Conservation (phyloP, 2,329 filamentous ascomycete species). For the Clonostachys sp. region DNA sequence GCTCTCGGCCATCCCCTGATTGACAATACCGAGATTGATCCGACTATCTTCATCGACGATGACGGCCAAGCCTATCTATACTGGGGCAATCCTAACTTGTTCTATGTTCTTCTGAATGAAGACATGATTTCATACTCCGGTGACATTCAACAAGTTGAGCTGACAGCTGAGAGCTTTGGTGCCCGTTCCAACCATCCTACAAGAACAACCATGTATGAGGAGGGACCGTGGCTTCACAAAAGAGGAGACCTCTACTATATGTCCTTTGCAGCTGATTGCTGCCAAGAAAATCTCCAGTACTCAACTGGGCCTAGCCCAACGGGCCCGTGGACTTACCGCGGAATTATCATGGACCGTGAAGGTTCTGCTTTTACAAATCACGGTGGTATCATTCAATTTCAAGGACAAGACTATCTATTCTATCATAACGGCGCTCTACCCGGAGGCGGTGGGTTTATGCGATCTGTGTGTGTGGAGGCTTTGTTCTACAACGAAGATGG, state of each 20-base stretch:
- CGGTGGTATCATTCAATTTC: slow-evolving; percentile 18
- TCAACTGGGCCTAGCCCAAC: slow-evolving; percentile 14
- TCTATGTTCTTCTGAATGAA: slow-evolving; percentile 23
- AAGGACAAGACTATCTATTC: slow-evolving; percentile 19
- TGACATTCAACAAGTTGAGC: slow-evolving; percentile 9
- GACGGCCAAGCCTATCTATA: slow-evolving; percentile 28
- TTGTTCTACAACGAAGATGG: slow-evolving; percentile 19
- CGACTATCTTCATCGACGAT: slow-evolving; percentile 25
- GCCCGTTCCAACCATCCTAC: slow-evolving; percentile 3
- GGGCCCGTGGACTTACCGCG: slow-evolving; percentile 22
- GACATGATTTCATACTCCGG: slow-evolving; percentile 27
- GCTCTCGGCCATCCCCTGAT: slow-evolving; percentile 19
- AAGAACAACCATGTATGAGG: slow-evolving; percentile 14
- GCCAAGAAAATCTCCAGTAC: slow-evolving; percentile 21
- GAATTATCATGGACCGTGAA: slow-evolving; percentile 17
- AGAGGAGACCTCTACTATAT: slow-evolving; percentile 20
- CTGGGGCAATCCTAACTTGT: slow-evolving; percentile 23
- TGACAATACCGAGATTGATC: slow-evolving; percentile 22
- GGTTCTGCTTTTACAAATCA: slow-evolving; percentile 21
- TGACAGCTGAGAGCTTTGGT: slow-evolving; percentile 9
- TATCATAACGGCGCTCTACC: slow-evolving; percentile 23
- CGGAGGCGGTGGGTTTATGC: slow-evolving; percentile 16
- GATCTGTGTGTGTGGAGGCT: slow-evolving; percentile 17
- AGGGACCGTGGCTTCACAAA: slow-evolving; percentile 23
- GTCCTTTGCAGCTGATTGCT: slow-evolving; percentile 19